Evolutionary conservation across 2,329 filamentous ascomycete species (phyloP).

Genomic region (Microsporum canis): DNA sequence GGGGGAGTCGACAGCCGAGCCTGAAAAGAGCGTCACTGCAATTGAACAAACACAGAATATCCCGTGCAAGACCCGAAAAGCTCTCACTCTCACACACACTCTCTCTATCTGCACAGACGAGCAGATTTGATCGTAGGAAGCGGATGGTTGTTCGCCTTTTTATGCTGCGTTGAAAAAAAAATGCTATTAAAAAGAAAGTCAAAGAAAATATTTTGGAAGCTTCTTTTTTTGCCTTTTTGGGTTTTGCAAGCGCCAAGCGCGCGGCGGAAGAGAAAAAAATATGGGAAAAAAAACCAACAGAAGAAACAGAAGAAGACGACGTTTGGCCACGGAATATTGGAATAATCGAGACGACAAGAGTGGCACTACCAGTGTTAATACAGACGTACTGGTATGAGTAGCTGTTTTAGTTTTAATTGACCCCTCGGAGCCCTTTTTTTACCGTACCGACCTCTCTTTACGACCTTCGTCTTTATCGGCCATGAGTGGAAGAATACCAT

Average conservation of each 20-base stretch:
- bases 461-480: not conserved
- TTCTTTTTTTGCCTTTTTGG: slow-evolving; percentile 3
- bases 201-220: not conserved
- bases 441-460: not conserved
- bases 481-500: not conserved
- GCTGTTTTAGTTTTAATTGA: not conserved
- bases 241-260: slow-evolving; percentile 1
- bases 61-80: not conserved
- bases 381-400: not conserved
- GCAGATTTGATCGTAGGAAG: not conserved
- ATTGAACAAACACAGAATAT: not conserved
- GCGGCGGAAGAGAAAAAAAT: not conserved
- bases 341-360: too few relatives aligned
- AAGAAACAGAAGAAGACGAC: not conserved
- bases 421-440: not conserved
- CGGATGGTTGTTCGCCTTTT: not conserved
- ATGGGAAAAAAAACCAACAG: not conserved
- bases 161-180: not conserved
- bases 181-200: not conserved
- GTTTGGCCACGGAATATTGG: not conserved
- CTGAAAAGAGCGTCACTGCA: not conserved
- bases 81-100: not conserved
- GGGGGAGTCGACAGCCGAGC: not conserved
- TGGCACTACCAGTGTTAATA: too few relatives aligned
- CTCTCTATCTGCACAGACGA: not conserved